Evolutionary conservation across 371 early-diverging fungal genomes (phyloP), one percentile per base, ranked within the genome.

Genomic region (Mortierella polycephala): DNA sequence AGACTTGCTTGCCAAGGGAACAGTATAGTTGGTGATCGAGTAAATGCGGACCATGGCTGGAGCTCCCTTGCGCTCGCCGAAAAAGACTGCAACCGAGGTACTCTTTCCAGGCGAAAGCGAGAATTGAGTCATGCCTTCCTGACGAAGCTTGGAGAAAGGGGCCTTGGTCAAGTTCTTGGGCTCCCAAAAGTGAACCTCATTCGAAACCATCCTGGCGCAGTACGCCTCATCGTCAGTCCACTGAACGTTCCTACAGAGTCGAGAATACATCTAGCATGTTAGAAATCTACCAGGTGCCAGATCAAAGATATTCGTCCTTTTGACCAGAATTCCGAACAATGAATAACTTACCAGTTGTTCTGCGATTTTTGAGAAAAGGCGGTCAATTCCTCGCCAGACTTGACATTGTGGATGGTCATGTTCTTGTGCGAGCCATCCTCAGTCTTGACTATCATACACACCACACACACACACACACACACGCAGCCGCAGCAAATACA

Each of bases 211-310:
- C 63, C 94, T 90, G 30, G 95, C 95, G 82, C 91, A 96, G 75
- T 87, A 92, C 46, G 89, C 69, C 84, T 98, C 99, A 70, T 96
- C 96, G 58, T 91, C 92, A 30, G 96, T 95, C 96, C 96, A 98
- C 81, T 96, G 95, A 75, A 95, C 88, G 63, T 95, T 92, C 91
- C 94, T 90, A 65, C 46, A 53, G 52, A 61, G 39, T 18, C 12
- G 40, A 45, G 39, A 13, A 47, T 14, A 53, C 21, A 53, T n/a
- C 20, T 30, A 39, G 44, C 7, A 45, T 46, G 39, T 41, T 59
- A 12, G 18, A 21, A 21, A 11, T 45, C 14, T 18, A 0, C 16
- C 44, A 47, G 45, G 21, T 18, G 37, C 20, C 9, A 41, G 44
- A 13, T 30, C 18, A 46, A 49, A 45, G 7, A n/a, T 47, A 39